Evolutionary conservation across 345 rosid species (phyloP), one percentile per base, ranked within the genome.

Genomic region (Sonneratia alba): DNA sequence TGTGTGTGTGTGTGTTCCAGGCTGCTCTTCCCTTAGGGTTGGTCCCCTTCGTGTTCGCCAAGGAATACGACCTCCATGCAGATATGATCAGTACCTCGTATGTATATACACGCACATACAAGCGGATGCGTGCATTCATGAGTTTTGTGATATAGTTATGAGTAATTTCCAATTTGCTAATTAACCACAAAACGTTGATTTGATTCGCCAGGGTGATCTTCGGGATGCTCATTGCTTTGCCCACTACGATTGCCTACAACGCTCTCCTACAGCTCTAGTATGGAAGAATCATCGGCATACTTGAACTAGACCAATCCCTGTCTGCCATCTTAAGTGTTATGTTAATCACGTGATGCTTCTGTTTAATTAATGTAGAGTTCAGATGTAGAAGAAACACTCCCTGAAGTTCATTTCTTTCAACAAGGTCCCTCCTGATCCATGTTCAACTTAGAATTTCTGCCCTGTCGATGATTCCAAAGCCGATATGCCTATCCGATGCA

Each of bases 11-110:
- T 3, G 3, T 24, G 18, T n/a, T 62, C 24, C 76, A 90, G 96
- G 96, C 93, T 32, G 87, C 93, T 74, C 96, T 90, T 68, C 88
- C 96, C 24, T 88, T 83, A 72, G 91, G 86, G 24, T 77, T 90
- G 42, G 87, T 86, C 47, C 92, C 92, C 19, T 90, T 88, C 61
- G 89, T 90, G 14, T 90, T 88, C 74, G 96, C 92, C 21, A 85
- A 83, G 71, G 87, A 90, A 74, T 88, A 88, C 67, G 84, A 82
- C 53, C 86, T 90, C 65, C 91, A 90, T 72, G 82, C 96, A 16
- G 89, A 85, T 71, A 83, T 88, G 65, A 85, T 88, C 69, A 87
- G 96, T 76, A 87, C 92, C 43, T 88, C 84, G 91, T 90, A 84
- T 84, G 88, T 82, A 53, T 3, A 59, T 56, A 53, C 22, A 19